Conservation (phyloP, 176 grass and related monocot species). For the Elymus sibiricus region DNA sequence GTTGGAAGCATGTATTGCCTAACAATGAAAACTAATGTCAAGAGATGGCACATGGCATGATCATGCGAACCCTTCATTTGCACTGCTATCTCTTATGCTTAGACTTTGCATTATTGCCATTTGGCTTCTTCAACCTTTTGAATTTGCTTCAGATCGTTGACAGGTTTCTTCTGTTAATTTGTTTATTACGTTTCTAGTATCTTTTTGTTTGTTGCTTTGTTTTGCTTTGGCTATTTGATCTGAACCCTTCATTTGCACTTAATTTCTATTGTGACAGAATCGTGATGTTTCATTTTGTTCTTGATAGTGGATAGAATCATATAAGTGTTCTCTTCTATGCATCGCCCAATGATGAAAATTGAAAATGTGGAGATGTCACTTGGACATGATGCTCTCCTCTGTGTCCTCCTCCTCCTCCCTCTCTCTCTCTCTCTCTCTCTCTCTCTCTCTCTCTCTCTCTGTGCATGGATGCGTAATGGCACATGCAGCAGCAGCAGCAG, state of each 20-base stretch:
- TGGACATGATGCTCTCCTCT: neutral
- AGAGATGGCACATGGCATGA: too few relatives aligned
- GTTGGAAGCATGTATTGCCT: too few relatives aligned
- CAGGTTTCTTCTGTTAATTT: too few relatives aligned
- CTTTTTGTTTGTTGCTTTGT: too few relatives aligned
- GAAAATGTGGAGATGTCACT: constrained; percentile 10
- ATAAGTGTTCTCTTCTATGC: neutral
- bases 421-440: neutral
- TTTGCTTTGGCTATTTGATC: too few relatives aligned
- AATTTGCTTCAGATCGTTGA: too few relatives aligned
- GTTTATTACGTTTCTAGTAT: too few relatives aligned
- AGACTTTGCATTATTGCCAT: too few relatives aligned
- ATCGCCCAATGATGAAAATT: constrained; percentile 30
- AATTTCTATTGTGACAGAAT: neutral
- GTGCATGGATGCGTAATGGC: neutral
- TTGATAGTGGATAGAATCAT: neutral
- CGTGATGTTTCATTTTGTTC: neutral
- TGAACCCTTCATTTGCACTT: neutral
- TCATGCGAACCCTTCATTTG: neutral
- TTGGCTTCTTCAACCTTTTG: too few relatives aligned
- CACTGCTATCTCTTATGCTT: too few relatives aligned
- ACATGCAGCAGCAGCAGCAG: neutral
- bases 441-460: neutral
- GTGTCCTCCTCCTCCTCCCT: neutral
- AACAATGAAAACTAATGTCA: too few relatives aligned